These are phyloP conservation scores for Fusarium sp. DNA, from an alignment of 2,329 filamentous ascomycete genomes.

Conservation along the genomic window DNA sequence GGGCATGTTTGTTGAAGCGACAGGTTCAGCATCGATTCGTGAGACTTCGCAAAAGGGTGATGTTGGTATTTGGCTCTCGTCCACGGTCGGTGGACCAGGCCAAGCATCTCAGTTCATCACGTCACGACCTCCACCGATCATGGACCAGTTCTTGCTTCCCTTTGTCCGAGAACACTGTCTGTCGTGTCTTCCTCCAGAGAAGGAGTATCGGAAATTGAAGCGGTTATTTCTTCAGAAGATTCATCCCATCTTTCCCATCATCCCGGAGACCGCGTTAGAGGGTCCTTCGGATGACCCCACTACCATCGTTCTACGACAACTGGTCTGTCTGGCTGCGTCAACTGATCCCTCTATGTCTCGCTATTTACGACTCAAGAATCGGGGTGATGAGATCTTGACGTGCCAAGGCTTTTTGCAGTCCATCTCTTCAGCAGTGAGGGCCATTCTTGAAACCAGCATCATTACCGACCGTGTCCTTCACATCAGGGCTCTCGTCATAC, in stretches of 20 bases:
- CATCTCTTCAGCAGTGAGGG: conserved; percentile 61
- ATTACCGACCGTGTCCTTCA: conserved; percentile 67
- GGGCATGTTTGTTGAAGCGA: conserved; percentile 69
- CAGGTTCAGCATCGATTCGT: conserved; percentile 50
- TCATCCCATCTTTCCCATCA: conserved; percentile 66
- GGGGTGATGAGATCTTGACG: conserved; percentile 53
- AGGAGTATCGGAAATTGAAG: conserved; percentile 60
- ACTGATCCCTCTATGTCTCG: conserved; percentile 60
- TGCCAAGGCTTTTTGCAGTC: conserved; percentile 62
- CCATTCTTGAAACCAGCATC: conserved; percentile 65
- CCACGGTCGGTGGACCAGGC: conserved; percentile 41
- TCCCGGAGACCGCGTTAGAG: conserved; percentile 54
- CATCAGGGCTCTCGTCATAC: conserved; percentile 65
- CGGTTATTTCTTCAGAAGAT: conserved; percentile 64
- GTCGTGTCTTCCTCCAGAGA: conserved; percentile 59
- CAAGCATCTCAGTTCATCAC: conserved; percentile 54
- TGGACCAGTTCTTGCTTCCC: conserved; percentile 56
- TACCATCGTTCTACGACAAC: conserved; percentile 63
- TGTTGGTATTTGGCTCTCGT: conserved; percentile 67
- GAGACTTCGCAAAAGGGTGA: conserved; percentile 62
- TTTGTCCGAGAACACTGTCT: conserved; percentile 61
- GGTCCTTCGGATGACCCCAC: conserved; percentile 49
- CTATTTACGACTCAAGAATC: conserved; percentile 59
- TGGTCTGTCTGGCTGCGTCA: conserved; percentile 67
- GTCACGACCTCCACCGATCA: conserved; percentile 52